These are phyloP conservation scores for Aspergillus novoparasiticus DNA, from an alignment of 2,329 filamentous ascomycete genomes.

Conservation along the genomic window DNA sequence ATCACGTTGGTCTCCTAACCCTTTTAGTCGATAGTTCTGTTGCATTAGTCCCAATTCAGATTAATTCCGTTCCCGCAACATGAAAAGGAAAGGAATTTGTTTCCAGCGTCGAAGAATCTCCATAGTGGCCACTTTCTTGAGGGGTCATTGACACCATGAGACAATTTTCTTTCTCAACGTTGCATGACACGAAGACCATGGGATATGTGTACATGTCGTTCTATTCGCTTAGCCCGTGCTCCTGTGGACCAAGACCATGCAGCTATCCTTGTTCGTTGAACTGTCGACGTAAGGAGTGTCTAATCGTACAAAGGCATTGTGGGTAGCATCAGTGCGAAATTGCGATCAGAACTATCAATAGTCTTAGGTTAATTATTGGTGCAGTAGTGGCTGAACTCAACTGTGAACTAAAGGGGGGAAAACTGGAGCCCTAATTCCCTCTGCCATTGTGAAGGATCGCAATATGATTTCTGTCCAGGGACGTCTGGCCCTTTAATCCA, in stretches of 20 bases:
- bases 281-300: not conserved
- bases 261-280: not conserved
- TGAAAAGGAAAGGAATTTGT: not conserved
- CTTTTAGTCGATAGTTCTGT: not conserved
- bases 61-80: not conserved
- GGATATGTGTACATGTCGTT: too few species aligned
- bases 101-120: not conserved
- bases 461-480: not conserved
- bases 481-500: not conserved
- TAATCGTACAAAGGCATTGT: not conserved
- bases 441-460: not conserved
- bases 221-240: too few species aligned
- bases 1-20: not conserved
- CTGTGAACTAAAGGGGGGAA: not conserved
- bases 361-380: not conserved
- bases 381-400: not conserved
- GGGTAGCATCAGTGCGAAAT: not conserved
- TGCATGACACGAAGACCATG: not conserved
- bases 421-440: not conserved
- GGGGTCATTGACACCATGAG: not conserved
- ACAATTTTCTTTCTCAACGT: not conserved
- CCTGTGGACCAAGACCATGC: not conserved
- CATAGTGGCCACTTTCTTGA: not conserved
- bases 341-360: not conserved
- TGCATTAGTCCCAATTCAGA: not conserved